Evolutionary conservation across 495 filamentous ascomycete genomes (phyloP).

Genomic region (Penicillium paxilli): DNA sequence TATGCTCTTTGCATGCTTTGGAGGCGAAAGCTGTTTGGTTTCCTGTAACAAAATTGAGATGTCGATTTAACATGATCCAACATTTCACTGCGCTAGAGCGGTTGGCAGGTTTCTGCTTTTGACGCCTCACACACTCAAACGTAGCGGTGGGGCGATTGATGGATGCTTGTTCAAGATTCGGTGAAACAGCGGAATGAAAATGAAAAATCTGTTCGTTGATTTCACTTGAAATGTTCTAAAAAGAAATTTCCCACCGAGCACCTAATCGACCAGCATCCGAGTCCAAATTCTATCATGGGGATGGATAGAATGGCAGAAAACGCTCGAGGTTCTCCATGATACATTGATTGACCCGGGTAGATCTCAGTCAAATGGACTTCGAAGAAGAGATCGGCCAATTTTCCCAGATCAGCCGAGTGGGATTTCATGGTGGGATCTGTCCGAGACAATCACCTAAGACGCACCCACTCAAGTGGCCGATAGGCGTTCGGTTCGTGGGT

Average conservation of each 20-base stretch:
- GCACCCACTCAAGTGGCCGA: background rate
- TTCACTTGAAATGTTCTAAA: background rate
- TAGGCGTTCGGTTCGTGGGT: conserved; percentile 1
- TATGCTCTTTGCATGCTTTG: too few species aligned
- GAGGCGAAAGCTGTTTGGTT: too few species aligned
- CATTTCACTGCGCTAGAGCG: background rate
- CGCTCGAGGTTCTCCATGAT: background rate
- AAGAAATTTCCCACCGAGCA: too few species aligned
- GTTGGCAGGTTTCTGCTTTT: background rate
- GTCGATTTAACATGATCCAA: too few species aligned
- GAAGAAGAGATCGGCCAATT: background rate
- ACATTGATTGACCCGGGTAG: background rate
- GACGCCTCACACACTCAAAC: background rate
- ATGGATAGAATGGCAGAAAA: background rate
- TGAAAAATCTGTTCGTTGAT: background rate
- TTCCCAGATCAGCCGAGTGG: background rate
- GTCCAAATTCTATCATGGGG: background rate
- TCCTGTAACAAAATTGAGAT: too few species aligned
- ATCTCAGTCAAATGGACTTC: background rate
- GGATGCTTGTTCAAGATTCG: background rate
- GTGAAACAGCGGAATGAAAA: background rate
- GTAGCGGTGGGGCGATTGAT: background rate
- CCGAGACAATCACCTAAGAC: conserved; percentile 8
- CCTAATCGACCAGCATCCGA: too few species aligned
- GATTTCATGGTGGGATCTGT: background rate